phyloP scores from a whole-genome alignment of 1,284 basidiomycete genomes.

The Wallemia hederae region DNA sequence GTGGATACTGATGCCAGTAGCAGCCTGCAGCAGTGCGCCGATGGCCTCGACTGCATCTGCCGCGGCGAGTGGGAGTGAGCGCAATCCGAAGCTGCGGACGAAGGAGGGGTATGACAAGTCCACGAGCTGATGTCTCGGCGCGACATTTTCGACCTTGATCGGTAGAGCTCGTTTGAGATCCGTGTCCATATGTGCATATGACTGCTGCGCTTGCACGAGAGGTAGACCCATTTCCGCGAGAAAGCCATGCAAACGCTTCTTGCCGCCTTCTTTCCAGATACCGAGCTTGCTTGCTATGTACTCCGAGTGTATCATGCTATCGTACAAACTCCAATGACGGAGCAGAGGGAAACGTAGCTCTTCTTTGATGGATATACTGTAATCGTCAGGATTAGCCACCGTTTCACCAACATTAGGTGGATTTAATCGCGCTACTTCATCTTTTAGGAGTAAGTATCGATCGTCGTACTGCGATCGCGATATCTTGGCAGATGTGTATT shows the following conservation, averaged over 20 bases:
- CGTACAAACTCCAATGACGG: conserved; percentile 90
- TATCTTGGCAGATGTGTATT: conserved; percentile 65
- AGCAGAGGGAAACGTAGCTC: conserved; percentile 83
- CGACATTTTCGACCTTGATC: conserved; percentile 56
- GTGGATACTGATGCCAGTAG: conserved; percentile 70
- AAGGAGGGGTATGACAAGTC: conserved; percentile 85
- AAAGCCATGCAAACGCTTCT: conserved; percentile 61
- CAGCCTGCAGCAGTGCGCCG: conserved; percentile 62
- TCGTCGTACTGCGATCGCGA: conserved; percentile 59
- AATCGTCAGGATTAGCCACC: conserved; percentile 30
- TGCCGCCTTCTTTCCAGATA: conserved; percentile 81
- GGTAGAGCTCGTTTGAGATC: conserved; percentile 61
- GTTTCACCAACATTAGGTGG: conserved; percentile 21
- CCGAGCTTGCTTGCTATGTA: conserved; percentile 86
- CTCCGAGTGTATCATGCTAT: conserved; percentile 87
- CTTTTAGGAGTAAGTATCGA: conserved; percentile 43
- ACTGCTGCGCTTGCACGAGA: conserved; percentile 69
- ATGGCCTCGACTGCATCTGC: conserved; percentile 80
- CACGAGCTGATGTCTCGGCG: conserved; percentile 86
- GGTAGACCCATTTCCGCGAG: conserved; percentile 99
- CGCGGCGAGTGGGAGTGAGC: conserved; percentile 56
- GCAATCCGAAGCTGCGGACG: conserved; percentile 65
- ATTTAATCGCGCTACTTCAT: conserved; percentile 72
- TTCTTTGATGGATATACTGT: conserved; percentile 43
- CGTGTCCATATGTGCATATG: conserved; percentile 85